Evolutionary conservation across 139 green algal genomes (phyloP).

Genomic region (Penium margaritaceum): DNA sequence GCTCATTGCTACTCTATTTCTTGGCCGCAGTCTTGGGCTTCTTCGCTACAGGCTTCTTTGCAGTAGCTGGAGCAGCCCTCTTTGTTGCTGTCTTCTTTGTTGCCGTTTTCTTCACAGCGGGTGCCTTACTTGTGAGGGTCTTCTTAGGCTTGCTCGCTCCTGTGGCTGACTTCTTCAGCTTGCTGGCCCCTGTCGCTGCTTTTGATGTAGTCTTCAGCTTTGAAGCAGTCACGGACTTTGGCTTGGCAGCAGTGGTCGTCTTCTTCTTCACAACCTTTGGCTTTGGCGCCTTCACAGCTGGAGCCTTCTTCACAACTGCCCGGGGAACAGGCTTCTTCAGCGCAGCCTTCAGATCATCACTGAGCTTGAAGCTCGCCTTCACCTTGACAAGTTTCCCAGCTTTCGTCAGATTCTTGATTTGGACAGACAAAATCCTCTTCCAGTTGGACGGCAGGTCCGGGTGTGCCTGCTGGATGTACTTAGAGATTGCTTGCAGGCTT

Average conservation of each 20-base stretch:
- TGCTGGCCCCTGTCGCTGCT: too few relatives aligned
- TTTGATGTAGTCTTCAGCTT: background rate
- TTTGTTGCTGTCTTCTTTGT: background rate
- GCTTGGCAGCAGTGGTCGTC: slow-evolving; percentile 1
- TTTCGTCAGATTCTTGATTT: slow-evolving; percentile 53
- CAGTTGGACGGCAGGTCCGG: slow-evolving; percentile 44
- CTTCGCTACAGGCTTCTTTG: slow-evolving; percentile 1
- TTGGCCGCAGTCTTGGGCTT: slow-evolving; percentile 1
- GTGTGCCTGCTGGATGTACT: slow-evolving; percentile 65
- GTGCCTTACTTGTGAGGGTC: too few relatives aligned
- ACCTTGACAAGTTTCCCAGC: slow-evolving; percentile 64
- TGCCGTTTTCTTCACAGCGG: background rate
- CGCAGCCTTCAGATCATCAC: slow-evolving; percentile 53
- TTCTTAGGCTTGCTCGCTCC: too few relatives aligned
- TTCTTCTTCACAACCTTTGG: slow-evolving; percentile 41
- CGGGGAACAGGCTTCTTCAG: slow-evolving; percentile 20
- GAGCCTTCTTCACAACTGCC: slow-evolving; percentile 1
- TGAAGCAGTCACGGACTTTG: background rate
- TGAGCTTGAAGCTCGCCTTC: slow-evolving; percentile 68
- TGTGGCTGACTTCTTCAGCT: too few relatives aligned
- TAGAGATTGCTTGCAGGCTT: slow-evolving; percentile 63
- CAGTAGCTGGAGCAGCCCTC: background rate
- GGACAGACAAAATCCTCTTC: slow-evolving; percentile 53
- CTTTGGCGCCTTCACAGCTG: slow-evolving; percentile 18
- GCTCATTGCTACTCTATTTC: too few relatives aligned